phyloP scores from a whole-genome alignment of 257 asterid species.

The Paraleonurus japonicus region DNA sequence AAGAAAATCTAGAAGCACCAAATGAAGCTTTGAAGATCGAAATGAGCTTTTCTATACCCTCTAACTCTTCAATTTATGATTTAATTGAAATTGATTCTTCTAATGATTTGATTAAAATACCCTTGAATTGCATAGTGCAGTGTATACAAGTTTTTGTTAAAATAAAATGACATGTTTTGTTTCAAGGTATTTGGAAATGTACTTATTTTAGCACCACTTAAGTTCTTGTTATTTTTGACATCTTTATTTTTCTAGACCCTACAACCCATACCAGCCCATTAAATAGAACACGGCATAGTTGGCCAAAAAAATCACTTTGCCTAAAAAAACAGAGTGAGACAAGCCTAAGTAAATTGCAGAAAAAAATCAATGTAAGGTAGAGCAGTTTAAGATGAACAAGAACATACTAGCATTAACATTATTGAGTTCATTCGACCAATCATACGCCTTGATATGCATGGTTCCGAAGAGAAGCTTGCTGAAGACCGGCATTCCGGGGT shows the following conservation, averaged over 20 bases:
- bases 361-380: background rate
- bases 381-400: background rate
- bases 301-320: background rate
- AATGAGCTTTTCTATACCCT: too few relatives aligned
- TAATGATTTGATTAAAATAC: too few relatives aligned
- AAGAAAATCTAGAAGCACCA: too few relatives aligned
- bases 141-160: too few relatives aligned
- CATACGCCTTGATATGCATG: conserved; percentile 79
- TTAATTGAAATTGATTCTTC: too few relatives aligned
- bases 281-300: background rate
- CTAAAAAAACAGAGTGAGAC: background rate
- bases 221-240: background rate
- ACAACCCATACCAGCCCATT: background rate
- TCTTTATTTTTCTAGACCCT: background rate
- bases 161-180: background rate
- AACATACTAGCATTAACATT: conserved; percentile 36
- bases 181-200: background rate
- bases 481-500: conserved; percentile 92
- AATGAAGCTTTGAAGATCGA: too few relatives aligned
- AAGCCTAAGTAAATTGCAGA: too few relatives aligned
- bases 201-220: background rate
- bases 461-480: conserved; percentile 84
- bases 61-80: too few relatives aligned
- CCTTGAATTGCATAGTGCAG: too few relatives aligned
- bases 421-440: conserved; percentile 51